Evolutionary conservation across 2,329 filamentous ascomycete genomes (phyloP).

Genomic region (Amylocarpus encephaloides): DNA sequence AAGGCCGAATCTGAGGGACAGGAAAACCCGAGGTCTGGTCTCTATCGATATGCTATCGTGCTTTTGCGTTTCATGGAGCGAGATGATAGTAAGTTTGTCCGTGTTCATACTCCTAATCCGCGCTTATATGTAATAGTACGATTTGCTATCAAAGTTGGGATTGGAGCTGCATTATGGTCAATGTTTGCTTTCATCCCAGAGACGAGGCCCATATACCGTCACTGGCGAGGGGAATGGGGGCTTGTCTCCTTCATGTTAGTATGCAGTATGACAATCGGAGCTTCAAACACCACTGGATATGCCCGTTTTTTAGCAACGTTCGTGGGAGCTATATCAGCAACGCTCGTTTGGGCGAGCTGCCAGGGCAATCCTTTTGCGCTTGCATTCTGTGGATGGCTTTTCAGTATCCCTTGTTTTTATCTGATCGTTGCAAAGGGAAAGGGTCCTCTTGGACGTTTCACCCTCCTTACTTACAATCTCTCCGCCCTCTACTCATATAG

Average conservation of each 20-base stretch:
- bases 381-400: constrained; percentile 74
- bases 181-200: constrained; percentile 77
- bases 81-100: constrained; percentile 50
- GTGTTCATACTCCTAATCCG: not conserved
- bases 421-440: constrained; percentile 80
- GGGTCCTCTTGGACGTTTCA: constrained; percentile 87
- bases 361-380: constrained; percentile 68
- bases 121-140: constrained; percentile 37
- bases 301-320: constrained; percentile 83
- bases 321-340: constrained; percentile 69
- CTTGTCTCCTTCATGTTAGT: constrained; percentile 96
- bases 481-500: constrained; percentile 93
- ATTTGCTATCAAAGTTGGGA: constrained; percentile 89
- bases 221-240: constrained; percentile 96
- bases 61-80: constrained; percentile 50
- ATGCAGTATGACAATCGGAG: constrained; percentile 94
- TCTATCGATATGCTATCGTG: constrained; percentile 44
- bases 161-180: constrained; percentile 83
- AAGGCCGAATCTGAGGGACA: constrained; percentile 5
- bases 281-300: constrained; percentile 86
- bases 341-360: constrained; percentile 71
- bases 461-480: constrained; percentile 92
- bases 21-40: constrained; percentile 4
- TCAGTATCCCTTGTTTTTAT: constrained; percentile 80
- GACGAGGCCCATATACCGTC: constrained; percentile 73